Percentiles rank a stretch among this genome's conserved stretches.
These are phyloP conservation scores for Papiliotrema terrestris DNA, from an alignment of 1,284 basidiomycete species.

Conservation along the genomic window DNA sequence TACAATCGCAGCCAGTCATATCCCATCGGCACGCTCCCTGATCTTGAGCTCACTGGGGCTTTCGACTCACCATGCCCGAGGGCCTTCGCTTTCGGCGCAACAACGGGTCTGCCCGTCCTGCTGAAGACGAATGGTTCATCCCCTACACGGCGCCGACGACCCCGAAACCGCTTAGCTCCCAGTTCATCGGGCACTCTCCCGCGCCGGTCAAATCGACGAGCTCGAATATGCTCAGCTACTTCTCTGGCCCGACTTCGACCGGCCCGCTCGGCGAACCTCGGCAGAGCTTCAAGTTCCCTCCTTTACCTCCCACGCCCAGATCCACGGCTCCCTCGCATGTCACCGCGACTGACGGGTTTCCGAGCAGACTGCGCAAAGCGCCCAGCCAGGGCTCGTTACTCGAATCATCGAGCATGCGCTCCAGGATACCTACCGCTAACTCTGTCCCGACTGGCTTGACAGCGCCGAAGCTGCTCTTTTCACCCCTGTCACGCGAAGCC, in stretches of 20 bases:
- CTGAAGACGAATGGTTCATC: constrained; percentile 28
- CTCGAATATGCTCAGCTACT: constrained; percentile 12
- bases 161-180: background rate
- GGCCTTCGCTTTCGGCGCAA: background rate
- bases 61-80: background rate
- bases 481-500: constrained; percentile 32
- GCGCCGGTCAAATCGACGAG: background rate
- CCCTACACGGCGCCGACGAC: constrained; percentile 15
- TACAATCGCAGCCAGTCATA: no score
- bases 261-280: background rate
- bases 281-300: background rate
- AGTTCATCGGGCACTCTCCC: constrained; percentile 10
- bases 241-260: constrained; percentile 3
- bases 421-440: constrained; percentile 20
- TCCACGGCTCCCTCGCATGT: background rate
- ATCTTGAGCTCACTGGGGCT: no score
- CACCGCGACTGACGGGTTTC: background rate
- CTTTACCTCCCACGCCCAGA: background rate
- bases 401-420: background rate
- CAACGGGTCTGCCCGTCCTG: background rate
- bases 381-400: constrained; percentile 2
- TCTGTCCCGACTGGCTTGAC: constrained; percentile 38
- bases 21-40: no score
- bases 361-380: background rate
- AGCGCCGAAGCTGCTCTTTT: constrained; percentile 39